Evolutionary conservation across 805 yeast species (phyloP).

Genomic region (Candida yuanshanica): DNA sequence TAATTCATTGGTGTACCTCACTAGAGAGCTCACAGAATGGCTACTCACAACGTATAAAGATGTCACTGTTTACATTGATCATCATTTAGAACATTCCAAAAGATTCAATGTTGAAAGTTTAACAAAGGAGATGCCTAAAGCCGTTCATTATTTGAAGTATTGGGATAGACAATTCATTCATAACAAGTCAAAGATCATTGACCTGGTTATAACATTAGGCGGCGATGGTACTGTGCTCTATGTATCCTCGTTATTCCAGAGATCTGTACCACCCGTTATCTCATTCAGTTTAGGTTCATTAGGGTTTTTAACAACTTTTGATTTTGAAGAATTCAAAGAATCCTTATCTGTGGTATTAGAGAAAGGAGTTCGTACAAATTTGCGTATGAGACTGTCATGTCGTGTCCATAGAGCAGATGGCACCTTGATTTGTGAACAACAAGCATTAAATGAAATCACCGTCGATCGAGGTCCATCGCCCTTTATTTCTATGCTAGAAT

Average conservation of each 20-base stretch:
- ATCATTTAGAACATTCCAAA: slow-evolving; percentile 52
- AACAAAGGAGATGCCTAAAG: slow-evolving; percentile 39
- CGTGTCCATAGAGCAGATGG: slow-evolving; percentile 40
- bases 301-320: slow-evolving; percentile 87
- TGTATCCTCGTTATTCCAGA: slow-evolving; percentile 81
- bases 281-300: slow-evolving; percentile 86
- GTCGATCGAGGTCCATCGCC: slow-evolving; percentile 95
- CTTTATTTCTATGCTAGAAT: slow-evolving; percentile 80
- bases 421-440: slow-evolving; percentile 48
- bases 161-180: slow-evolving; percentile 64
- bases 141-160: slow-evolving; percentile 44
- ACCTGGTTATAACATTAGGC: slow-evolving; percentile 82
- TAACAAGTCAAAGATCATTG: slow-evolving; percentile 43
- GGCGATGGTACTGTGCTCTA: slow-evolving; percentile 96
- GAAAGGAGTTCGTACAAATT: slow-evolving; percentile 68
- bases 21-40: slow-evolving; percentile 81
- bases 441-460: slow-evolving; percentile 84
- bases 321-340: slow-evolving; percentile 64
- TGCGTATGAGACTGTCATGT: slow-evolving; percentile 86
- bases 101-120: slow-evolving; percentile 59
- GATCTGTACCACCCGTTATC: slow-evolving; percentile 85
- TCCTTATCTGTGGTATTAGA: slow-evolving; percentile 53
- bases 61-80: slow-evolving; percentile 66
- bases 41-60: slow-evolving; percentile 38
- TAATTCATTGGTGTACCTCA: slow-evolving; percentile 64